Percentiles rank a stretch among this genome's conserved stretches.
Evolutionary conservation across 441 rosid species (phyloP).

Genomic region (Populus trichocarpa): DNA sequence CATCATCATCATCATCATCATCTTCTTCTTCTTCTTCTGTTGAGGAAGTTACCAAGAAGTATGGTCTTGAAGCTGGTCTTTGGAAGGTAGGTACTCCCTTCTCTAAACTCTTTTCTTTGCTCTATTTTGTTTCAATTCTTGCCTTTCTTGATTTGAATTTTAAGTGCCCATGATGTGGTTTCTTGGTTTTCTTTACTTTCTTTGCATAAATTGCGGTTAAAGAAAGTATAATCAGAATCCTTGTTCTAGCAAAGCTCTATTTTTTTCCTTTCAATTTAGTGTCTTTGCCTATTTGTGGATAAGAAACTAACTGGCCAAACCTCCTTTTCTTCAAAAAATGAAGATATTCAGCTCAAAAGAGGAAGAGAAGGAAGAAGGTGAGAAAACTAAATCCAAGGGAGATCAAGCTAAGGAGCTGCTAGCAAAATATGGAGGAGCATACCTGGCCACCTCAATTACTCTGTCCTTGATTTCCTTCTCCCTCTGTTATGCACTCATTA

Average conservation of each 20-base stretch:
- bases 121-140: not conserved
- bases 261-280: too few relatives aligned
- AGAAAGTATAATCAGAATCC: not conserved
- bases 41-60: conserved; percentile 75
- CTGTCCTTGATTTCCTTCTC: conserved; percentile 81
- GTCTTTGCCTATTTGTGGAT: too few relatives aligned
- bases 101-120: not conserved
- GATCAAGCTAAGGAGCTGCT: conserved; percentile 80
- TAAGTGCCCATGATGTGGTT: not conserved
- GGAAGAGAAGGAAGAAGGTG: conserved; percentile 39
- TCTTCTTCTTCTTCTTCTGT: conserved; percentile 45
- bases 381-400: conserved; percentile 54
- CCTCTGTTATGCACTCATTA: conserved; percentile 61
- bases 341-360: conserved; percentile 69
- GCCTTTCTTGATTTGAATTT: not conserved
- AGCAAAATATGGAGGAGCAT: conserved; percentile 91
- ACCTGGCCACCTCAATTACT: conserved; percentile 83
- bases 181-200: not conserved
- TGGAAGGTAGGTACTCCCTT: conserved; percentile 65
- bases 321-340: not conserved
- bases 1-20: conserved; percentile 40
- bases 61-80: conserved; percentile 87
- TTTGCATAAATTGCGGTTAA: not conserved
- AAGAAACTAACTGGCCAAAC: not conserved
- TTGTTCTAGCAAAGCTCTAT: too few relatives aligned